Evolutionary conservation across 768 basidiomycete genomes (phyloP), one percentile per base, ranked within the genome.

Genomic region (Chiua virens): DNA sequence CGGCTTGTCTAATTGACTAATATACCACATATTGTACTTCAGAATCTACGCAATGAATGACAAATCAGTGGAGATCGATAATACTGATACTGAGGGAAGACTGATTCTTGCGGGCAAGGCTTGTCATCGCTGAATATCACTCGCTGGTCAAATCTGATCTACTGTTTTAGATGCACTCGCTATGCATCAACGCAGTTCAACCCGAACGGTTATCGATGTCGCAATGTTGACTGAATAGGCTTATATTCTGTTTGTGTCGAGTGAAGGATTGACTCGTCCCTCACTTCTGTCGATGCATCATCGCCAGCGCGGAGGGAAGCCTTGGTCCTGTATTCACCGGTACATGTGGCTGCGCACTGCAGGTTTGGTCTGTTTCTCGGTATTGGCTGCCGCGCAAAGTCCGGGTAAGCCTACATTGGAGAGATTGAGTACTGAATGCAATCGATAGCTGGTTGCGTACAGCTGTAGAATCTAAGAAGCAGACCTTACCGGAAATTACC

Each of bases 11-110:
- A 41, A 49, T 28, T 8, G 14, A 3, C 35, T 53, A 28, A 57
- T 18, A n/a, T 37, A 4, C 5, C 17, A 23, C 21, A 17, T 18
- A 14, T 5, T 39, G 20, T 35, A 1, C 18, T 39, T 28, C 55
- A 91, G 88, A 38, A 60, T 92, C 57, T 88, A 88, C 54, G 87
- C 89, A 5, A 92, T 91, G 87, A 92, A 91, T 58, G 89, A 91
- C 34, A 92, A 92, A 68, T 83, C 86, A 0, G 78, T 93, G n/a
- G n/a, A n/a, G n/a, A n/a, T n/a, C n/a, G n/a, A n/a, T n/a, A n/a
- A n/a, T n/a, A n/a, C n/a, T n/a, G 92, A 91, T 63, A 88, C 89
- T 8, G 89, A 90, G 61, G 89, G 88, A 11, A 82, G 89, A 13
- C 72, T 92, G 37, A 73, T 92, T 27, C 80, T 92, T 42, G 79